Evolutionary conservation across 495 filamentous ascomycete genomes (phyloP).

Genomic region (Aspergillus sclerotiicarbonarius): DNA sequence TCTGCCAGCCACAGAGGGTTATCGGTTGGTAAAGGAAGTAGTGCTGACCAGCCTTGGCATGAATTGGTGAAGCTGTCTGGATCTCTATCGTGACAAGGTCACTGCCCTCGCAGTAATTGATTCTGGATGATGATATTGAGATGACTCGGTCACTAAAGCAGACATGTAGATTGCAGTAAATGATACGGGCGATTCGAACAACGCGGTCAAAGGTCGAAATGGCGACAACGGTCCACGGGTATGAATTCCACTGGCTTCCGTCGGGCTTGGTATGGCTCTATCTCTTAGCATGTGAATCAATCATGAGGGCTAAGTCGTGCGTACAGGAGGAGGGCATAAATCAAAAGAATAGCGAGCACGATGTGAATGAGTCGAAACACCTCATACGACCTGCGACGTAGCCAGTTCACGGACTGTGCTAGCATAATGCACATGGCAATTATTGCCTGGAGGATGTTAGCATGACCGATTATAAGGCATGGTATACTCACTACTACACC

Average conservation of each 20-base stretch:
- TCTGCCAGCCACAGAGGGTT: slow-evolving; percentile 40
- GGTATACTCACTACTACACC: slow-evolving; percentile 24
- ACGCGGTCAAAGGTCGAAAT: slow-evolving; percentile 46
- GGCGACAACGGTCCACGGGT: slow-evolving; percentile 36
- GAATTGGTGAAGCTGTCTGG: slow-evolving; percentile 16
- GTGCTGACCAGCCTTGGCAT: slow-evolving; percentile 37
- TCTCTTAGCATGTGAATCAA: background rate
- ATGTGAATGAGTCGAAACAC: slow-evolving; percentile 46
- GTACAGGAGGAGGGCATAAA: slow-evolving; percentile 40
- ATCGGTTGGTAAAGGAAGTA: slow-evolving; percentile 43
- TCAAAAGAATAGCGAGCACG: slow-evolving; percentile 35
- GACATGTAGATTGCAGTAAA: slow-evolving; percentile 33
- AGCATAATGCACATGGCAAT: slow-evolving; percentile 37
- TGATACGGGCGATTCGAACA: slow-evolving; percentile 35
- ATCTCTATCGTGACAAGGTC: slow-evolving; percentile 39
- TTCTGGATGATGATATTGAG: slow-evolving; percentile 17
- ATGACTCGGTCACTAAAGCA: slow-evolving; percentile 3
- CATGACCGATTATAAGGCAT: background rate
- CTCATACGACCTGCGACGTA: slow-evolving; percentile 43
- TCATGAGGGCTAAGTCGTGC: background rate
- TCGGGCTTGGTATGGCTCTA: slow-evolving; percentile 35
- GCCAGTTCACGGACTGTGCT: slow-evolving; percentile 31
- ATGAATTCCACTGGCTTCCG: slow-evolving; percentile 32
- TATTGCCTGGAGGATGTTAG: slow-evolving; percentile 30
- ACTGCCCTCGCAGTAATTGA: slow-evolving; percentile 32